Base-by-base conservation (phyloP, 352 stramenopile genomes). In the Phytophthora podocarpi region DNA sequence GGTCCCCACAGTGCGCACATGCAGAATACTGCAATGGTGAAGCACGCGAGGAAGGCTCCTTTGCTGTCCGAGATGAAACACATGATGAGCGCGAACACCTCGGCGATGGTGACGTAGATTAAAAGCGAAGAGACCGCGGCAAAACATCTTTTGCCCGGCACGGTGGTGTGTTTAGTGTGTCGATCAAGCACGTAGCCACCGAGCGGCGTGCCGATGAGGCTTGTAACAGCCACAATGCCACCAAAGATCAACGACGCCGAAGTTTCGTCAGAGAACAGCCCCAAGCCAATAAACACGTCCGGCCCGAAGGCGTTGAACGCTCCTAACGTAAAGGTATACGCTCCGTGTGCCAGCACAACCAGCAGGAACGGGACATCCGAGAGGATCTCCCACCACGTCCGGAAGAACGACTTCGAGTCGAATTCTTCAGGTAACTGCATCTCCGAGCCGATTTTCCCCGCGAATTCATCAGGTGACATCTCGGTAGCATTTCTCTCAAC, bases 231-330 rank as follows among this genome's bases (percentile, higher is more conserved):
- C 26, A 87, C 68, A 27, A 85, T 66, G 2, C 70, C 71, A 0
- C 90, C 90, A 68, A 97, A 97, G 15, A 91, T 74, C 16, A 90
- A 59, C 13, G 83, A 85, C 3, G 87, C 88, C 18, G 64, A 65
- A 1, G 70, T 85, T 41, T 97, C 85, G 10, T 72, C 73, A 9
- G 76, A 65, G 48, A 94, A 92, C 18, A 95, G 70, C 12, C 87
- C 86, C 23, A 97, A 45, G 6, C 83, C 80, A 24, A 96, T 82
- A 28, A 97, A 65, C 45, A 97, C 80, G n/a, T 82, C 65, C 5
- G 81, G 81, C 3, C 80, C 77, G 53, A 96, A 97, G 34, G 75
- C 70, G 57, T 80, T 87, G 20, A 97, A 76, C 10, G 80, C 85
- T 12, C 75, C 87, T 9, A 95, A 35, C 15, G 87, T 85, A 60